phyloP scores from a whole-genome alignment of 306 rosid species.

The Trichosanthes truncata region DNA sequence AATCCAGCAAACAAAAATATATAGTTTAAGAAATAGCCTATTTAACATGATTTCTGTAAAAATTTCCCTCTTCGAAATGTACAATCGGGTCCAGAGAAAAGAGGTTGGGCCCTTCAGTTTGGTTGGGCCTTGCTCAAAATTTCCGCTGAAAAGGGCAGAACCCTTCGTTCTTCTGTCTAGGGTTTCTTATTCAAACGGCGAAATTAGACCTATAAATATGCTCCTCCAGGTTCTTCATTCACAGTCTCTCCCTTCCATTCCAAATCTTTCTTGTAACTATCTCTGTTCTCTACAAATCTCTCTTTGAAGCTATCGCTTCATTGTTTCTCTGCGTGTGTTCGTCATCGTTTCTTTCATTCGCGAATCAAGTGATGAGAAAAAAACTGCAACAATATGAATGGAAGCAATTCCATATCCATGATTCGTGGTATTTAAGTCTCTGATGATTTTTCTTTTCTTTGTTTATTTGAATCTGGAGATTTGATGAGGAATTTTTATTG shows the following conservation, averaged over 20 bases:
- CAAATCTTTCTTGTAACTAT: not conserved
- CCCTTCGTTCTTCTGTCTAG: not conserved
- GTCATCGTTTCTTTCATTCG: not conserved
- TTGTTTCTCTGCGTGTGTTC: not conserved
- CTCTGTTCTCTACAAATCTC: not conserved
- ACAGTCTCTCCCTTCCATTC: not conserved
- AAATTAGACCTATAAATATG: constrained; percentile 1
- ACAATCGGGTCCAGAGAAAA: no score
- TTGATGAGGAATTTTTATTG: constrained; percentile 48
- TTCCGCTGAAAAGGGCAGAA: not conserved
- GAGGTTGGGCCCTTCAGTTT: not conserved
- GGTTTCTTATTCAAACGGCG: not conserved
- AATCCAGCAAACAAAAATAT: no score
- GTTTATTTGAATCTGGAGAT: constrained; percentile 8
- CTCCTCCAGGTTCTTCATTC: not conserved
- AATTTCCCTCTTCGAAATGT: no score
- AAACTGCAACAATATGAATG: constrained; percentile 79
- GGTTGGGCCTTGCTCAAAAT: not conserved
- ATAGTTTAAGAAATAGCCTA: no score
- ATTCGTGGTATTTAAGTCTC: constrained; percentile 80
- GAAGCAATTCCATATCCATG: constrained; percentile 27
- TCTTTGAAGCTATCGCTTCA: not conserved
- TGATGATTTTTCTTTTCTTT: constrained; percentile 31
- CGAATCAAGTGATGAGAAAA: constrained; percentile 55
- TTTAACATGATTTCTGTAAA: no score